Percentiles rank a stretch among this genome's conserved stretches.
These are phyloP conservation scores for Colletotrichum paranaense DNA, from an alignment of 2,329 filamentous ascomycete species.

Conservation along the genomic window DNA sequence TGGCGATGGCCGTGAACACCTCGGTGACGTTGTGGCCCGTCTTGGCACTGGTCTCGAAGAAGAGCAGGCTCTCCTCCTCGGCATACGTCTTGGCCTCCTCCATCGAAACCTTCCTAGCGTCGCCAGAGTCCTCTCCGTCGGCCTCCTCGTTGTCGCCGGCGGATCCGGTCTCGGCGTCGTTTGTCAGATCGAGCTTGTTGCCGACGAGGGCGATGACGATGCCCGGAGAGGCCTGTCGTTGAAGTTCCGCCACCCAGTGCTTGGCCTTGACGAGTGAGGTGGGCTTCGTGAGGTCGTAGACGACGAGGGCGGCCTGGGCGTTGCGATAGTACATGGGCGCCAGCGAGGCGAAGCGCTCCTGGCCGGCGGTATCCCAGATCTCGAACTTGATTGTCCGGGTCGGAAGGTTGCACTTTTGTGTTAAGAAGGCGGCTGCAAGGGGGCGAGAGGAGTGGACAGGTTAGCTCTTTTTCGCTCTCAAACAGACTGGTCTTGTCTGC, in stretches of 20 bases:
- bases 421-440: constrained; percentile 87
- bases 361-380: constrained; percentile 98
- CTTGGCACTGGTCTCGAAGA: constrained; percentile 99
- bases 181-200: constrained; percentile 94
- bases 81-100: constrained; percentile 93
- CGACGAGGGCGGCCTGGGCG: constrained; percentile 95
- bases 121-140: constrained; percentile 72
- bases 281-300: constrained; percentile 98
- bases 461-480: constrained; percentile 19
- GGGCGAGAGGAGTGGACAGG: constrained; percentile 10
- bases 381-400: constrained; percentile 92
- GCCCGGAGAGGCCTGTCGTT: constrained; percentile 93
- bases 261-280: constrained; percentile 96
- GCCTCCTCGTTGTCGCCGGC: constrained; percentile 58
- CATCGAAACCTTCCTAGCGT: constrained; percentile 89
- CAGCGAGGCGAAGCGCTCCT: constrained; percentile 95
- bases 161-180: constrained; percentile 65
- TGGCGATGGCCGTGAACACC: constrained; percentile 98
- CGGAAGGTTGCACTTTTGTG: constrained; percentile 97
- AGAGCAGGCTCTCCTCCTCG: constrained; percentile 91
- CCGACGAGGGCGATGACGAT: constrained; percentile 98
- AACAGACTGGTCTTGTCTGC: neutral
- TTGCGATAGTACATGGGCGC: constrained; percentile 99
- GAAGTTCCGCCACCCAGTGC: constrained; percentile 98
- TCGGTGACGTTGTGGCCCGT: constrained; percentile 93